A percentile compares a stretch with the other conserved stretches of the same genome.
These are phyloP conservation scores for Hypoxylon fragiforme DNA, from an alignment of 495 filamentous ascomycete genomes.

Conservation along the genomic window DNA sequence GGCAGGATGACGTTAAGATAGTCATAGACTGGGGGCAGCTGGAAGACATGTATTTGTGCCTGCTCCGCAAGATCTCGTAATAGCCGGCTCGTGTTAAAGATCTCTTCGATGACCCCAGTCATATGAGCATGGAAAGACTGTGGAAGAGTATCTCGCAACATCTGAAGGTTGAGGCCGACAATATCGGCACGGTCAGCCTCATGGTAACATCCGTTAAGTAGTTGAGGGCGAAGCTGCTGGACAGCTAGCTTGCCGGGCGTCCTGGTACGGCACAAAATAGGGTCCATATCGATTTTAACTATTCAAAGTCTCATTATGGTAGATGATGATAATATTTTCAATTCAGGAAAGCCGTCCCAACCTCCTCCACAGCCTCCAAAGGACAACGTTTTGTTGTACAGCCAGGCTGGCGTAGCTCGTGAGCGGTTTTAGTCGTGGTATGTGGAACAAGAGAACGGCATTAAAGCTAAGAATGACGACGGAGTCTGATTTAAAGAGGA, in stretches of 20 bases:
- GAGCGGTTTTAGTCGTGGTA: not conserved
- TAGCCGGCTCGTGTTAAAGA: slow-evolving; percentile 45
- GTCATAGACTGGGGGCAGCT: slow-evolving; percentile 52
- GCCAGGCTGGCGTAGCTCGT: slow-evolving; percentile 3
- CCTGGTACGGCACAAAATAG: slow-evolving; percentile 13
- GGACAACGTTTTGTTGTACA: slow-evolving; percentile 6
- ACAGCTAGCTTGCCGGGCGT: slow-evolving; percentile 14
- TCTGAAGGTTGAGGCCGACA: slow-evolving; percentile 45
- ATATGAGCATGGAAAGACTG: slow-evolving; percentile 48
- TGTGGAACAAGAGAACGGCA: not conserved
- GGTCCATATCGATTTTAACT: slow-evolving; percentile 17
- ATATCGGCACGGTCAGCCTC: slow-evolving; percentile 51
- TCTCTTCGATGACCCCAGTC: slow-evolving; percentile 46
- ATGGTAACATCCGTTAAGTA: slow-evolving; percentile 50
- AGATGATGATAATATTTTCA: slow-evolving; percentile 13
- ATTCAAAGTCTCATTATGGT: slow-evolving; percentile 23
- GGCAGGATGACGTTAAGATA: slow-evolving; percentile 58
- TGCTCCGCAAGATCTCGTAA: slow-evolving; percentile 56
- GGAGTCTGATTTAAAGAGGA: not conserved
- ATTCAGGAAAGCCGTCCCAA: slow-evolving; percentile 3
- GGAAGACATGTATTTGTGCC: slow-evolving; percentile 51
- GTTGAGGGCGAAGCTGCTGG: slow-evolving; percentile 33
- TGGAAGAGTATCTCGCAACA: slow-evolving; percentile 43
- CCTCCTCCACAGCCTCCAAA: slow-evolving; percentile 24
- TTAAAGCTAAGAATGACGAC: slow-evolving; percentile 4